Evolutionary conservation across 768 basidiomycete genomes (phyloP).

Genomic region (Panellus pusillus): DNA sequence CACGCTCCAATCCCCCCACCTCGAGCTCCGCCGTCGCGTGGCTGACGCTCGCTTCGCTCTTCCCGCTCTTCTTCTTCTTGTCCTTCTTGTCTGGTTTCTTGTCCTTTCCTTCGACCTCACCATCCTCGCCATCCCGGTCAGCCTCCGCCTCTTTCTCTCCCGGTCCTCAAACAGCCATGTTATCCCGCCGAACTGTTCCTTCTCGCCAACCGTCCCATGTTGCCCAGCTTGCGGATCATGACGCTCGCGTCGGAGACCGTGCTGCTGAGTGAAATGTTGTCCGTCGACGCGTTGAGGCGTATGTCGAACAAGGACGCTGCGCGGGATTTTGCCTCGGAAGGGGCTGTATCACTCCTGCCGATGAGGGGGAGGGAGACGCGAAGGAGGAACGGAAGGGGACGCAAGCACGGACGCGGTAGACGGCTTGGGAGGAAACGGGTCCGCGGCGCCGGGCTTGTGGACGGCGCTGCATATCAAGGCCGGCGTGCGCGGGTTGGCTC

Average conservation of each 20-base stretch:
- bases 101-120: slow-evolving; percentile 47
- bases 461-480: slow-evolving; percentile 30
- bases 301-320: slow-evolving; percentile 84
- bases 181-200: slow-evolving; percentile 87
- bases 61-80: slow-evolving; percentile 53
- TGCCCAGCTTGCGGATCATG: slow-evolving; percentile 94
- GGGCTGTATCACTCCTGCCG: slow-evolving; percentile 4
- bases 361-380: slow-evolving; percentile 2
- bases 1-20: slow-evolving; percentile 64
- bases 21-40: slow-evolving; percentile 87
- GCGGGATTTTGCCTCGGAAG: slow-evolving; percentile 66
- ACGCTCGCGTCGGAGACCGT: slow-evolving; percentile 94
- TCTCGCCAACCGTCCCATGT: slow-evolving; percentile 84
- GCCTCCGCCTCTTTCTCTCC: slow-evolving; percentile 50
- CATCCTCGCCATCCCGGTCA: slow-evolving; percentile 38
- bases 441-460: slow-evolving; percentile 24
- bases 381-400: not conserved
- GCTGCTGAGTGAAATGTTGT: slow-evolving; percentile 93
- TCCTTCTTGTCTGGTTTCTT: slow-evolving; percentile 66
- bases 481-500: slow-evolving; percentile 36
- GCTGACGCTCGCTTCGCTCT: slow-evolving; percentile 71
- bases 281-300: slow-evolving; percentile 83
- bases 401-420: slow-evolving; percentile 2
- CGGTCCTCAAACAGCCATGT: slow-evolving; percentile 92
- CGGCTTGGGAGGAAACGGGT: slow-evolving; percentile 23